Base-by-base conservation (phyloP, 768 basidiomycete species). In the Russula dissimulans region DNA sequence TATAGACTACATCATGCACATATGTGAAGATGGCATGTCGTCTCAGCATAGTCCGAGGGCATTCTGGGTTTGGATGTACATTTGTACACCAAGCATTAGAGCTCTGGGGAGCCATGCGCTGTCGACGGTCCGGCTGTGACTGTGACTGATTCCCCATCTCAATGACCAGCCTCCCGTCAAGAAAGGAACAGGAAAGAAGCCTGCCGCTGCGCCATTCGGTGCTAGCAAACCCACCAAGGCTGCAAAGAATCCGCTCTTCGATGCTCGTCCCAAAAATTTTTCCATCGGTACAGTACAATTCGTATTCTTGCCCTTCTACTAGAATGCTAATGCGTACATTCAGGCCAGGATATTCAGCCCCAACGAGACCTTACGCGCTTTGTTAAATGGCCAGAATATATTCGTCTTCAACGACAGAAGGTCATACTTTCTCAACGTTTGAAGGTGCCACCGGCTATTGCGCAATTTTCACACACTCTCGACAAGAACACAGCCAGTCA, bases 401-500 rank as follows among this genome's bases (percentile, higher is more conserved):
- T 98, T 68, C 91, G 94, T 71, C 87, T 98, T 48, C 95, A 98
- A 72, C 86, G 95, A 72, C 94, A 97, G 77, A 97, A 97, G 79
- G 92, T 97, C 70, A 95, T 98, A 77, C 87, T 98, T 62, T 79
- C 90, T 82, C 93, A 97, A 78, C 91, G 95, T 69, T 81, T 98
- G 68, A 98, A 98, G 83, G 94, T 97, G 31, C 95, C 95, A 66
- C 95, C 95, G 43, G 91, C 95, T 67, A 95, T 99, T 69, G 91
- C 94, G 50, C 95, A 99, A 74, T 97, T 98, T 81, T 84, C 86
- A n/a, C 82, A 88, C 79, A 94, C 94, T 47, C 81, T 99, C 71
- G 95, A 99, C 84, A 97, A 97, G 84, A 98, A 97, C 83, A 97
- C 95, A 53, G 95, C 95, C 22, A 94, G 91, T 34, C 95, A 97